phyloP scores from a whole-genome alignment of 169 alveolate genomes.

The Ichthyophthirius multifiliis region DNA sequence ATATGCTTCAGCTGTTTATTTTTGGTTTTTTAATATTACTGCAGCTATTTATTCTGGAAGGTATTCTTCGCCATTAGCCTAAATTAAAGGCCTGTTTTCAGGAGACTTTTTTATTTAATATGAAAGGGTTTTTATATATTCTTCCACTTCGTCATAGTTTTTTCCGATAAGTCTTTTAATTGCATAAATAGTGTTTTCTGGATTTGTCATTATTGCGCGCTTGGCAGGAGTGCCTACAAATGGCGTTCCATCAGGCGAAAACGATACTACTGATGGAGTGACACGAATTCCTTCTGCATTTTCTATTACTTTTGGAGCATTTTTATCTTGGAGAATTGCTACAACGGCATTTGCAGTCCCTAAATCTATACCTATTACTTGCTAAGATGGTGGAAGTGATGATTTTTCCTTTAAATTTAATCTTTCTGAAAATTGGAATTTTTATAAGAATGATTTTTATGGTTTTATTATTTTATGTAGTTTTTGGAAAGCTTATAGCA shows the following conservation, averaged over 20 bases:
- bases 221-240: conserved; percentile 97
- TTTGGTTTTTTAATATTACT: conserved; percentile 46
- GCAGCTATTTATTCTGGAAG: conserved; percentile 64
- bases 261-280: conserved; percentile 98
- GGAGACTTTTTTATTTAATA: conserved; percentile 44
- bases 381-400: no score
- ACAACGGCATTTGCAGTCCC: conserved; percentile 96
- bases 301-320: conserved; percentile 93
- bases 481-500: no score
- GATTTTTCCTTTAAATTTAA: no score
- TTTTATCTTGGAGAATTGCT: conserved; percentile 94
- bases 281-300: conserved; percentile 98
- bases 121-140: conserved; percentile 55
- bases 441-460: no score
- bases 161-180: conserved; percentile 65
- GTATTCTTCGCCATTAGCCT: conserved; percentile 47
- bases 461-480: no score
- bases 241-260: conserved; percentile 94
- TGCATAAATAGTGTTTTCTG: conserved; percentile 61
- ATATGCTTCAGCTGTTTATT: conserved; percentile 45
- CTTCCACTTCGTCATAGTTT: conserved; percentile 44
- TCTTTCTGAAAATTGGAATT: no score
- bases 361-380: conserved; percentile 94
- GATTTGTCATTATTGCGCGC: conserved; percentile 55
- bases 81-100: conserved; percentile 45